Conservation (phyloP, 371 early-diverging fungal genomes). For the Rhizopus arrhizus region DNA sequence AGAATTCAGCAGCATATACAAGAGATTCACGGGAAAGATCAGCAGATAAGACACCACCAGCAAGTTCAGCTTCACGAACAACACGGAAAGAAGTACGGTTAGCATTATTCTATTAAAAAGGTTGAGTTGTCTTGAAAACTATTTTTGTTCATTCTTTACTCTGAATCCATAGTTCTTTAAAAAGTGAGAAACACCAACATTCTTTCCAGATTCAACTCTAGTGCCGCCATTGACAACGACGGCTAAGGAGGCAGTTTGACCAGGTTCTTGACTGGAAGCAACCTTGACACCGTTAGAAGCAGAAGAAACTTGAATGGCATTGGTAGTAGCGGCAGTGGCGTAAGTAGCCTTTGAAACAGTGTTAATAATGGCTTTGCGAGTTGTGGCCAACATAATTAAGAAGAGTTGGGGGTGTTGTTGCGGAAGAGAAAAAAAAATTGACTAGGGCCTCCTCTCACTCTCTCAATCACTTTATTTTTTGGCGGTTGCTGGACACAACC, state of each 20-base stretch:
- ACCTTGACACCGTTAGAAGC: constrained; percentile 65
- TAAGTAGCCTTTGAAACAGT: constrained; percentile 61
- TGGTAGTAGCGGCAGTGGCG: constrained; percentile 55
- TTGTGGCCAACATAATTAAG: constrained; percentile 60
- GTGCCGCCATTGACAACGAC: constrained; percentile 90
- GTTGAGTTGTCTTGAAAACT: no score
- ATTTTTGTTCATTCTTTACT: constrained; percentile 50
- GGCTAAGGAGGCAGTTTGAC: constrained; percentile 81
- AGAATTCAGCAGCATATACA: constrained; percentile 85
- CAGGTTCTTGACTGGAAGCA: constrained; percentile 61
- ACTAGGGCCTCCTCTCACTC: constrained; percentile 25
- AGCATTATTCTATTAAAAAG: constrained; percentile 66
- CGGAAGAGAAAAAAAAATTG: constrained; percentile 23
- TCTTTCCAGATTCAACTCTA: constrained; percentile 74
- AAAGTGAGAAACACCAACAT: constrained; percentile 85
- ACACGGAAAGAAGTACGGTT: constrained; percentile 87
- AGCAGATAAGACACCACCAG: constrained; percentile 86
- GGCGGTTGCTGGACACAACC: not conserved
- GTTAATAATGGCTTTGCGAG: constrained; percentile 66
- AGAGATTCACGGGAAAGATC: constrained; percentile 83
- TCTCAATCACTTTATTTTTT: constrained; percentile 2
- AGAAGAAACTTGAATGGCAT: constrained; percentile 39
- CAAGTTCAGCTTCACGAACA: constrained; percentile 90
- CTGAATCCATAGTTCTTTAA: constrained; percentile 92
- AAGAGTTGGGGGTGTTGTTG: constrained; percentile 32